phyloP scores from a whole-genome alignment of 1,284 basidiomycete species.

The Peniophora sp. region DNA sequence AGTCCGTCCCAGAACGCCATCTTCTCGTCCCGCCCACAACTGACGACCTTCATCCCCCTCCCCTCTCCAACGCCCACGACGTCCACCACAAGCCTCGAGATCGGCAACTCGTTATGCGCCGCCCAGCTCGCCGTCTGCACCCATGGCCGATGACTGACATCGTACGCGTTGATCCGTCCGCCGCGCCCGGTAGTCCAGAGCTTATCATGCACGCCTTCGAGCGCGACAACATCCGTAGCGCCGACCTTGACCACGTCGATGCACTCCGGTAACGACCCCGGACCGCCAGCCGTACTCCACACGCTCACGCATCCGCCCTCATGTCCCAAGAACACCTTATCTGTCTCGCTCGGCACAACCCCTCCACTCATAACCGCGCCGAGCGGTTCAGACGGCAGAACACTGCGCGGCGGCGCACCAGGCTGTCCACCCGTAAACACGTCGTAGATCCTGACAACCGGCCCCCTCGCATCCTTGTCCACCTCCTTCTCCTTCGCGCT shows the following conservation, averaged over 20 bases:
- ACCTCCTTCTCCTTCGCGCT: conserved; percentile 27
- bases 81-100: conserved; percentile 68
- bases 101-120: conserved; percentile 76
- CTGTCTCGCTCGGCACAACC: conserved; percentile 61
- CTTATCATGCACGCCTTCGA: conserved; percentile 74
- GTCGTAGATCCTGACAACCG: conserved; percentile 76
- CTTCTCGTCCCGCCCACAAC: conserved; percentile 70
- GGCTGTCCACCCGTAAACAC: conserved; percentile 35
- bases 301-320: conserved; percentile 85
- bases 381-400: conserved; percentile 53
- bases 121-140: conserved; percentile 84
- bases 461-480: conserved; percentile 41
- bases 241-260: conserved; percentile 70
- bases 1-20: conserved; percentile 89
- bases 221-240: conserved; percentile 67
- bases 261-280: conserved; percentile 50
- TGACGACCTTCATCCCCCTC: conserved; percentile 65
- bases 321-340: conserved; percentile 81
- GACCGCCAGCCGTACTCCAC: conserved; percentile 50
- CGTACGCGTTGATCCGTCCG: conserved; percentile 81
- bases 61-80: conserved; percentile 61
- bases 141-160: conserved; percentile 72
- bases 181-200: conserved; percentile 84
- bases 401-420: conserved; percentile 37
- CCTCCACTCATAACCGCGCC: conserved; percentile 82